These are phyloP conservation scores for Pythium periplocum DNA, from an alignment of 352 stramenopile species.

Conservation along the genomic window DNA sequence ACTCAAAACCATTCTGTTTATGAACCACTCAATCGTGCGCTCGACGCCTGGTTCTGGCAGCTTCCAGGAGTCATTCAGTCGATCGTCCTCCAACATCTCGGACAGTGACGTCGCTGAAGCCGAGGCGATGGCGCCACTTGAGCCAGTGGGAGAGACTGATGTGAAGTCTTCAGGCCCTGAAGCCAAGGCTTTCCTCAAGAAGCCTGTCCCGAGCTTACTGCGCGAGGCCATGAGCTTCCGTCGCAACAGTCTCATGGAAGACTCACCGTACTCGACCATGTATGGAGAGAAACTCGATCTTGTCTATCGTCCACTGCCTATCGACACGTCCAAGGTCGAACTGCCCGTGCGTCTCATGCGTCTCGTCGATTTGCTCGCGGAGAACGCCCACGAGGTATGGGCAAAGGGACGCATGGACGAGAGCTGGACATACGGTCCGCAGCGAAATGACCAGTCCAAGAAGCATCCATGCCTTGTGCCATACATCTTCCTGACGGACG, in stretches of 20 bases:
- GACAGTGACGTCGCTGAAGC: constrained; percentile 31
- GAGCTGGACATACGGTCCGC: constrained; percentile 80
- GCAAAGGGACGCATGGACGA: constrained; percentile 84
- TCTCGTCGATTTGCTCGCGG: constrained; percentile 74
- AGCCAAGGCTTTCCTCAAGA: constrained; percentile 16
- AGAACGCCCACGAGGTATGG: constrained; percentile 88
- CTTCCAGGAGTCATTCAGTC: constrained; percentile 59
- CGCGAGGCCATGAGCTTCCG: constrained; percentile 76
- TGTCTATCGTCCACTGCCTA: constrained; percentile 67
- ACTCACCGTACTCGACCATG: constrained; percentile 69
- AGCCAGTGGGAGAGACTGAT: constrained; percentile 1
- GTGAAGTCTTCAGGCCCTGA: constrained; percentile 11
- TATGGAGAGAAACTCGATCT: constrained; percentile 58
- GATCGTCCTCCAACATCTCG: constrained; percentile 63
- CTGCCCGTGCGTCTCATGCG: constrained; percentile 55
- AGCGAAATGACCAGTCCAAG: constrained; percentile 69
- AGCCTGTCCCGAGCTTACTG: constrained; percentile 49
- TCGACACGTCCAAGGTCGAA: constrained; percentile 69
- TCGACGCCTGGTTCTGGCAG: constrained; percentile 38
- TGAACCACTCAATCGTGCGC: constrained; percentile 82
- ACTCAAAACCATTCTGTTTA: constrained; percentile 85
- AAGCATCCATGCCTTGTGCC: constrained; percentile 84
- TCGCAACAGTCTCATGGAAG: constrained; percentile 70
- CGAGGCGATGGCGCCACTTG: constrained; percentile 12
- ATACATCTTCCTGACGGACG: constrained; percentile 87